A percentile compares a stretch with the other conserved stretches of the same genome.
phyloP scores from a whole-genome alignment of 2,329 filamentous ascomycete species.

The Pseudogymnoascus sp. region DNA sequence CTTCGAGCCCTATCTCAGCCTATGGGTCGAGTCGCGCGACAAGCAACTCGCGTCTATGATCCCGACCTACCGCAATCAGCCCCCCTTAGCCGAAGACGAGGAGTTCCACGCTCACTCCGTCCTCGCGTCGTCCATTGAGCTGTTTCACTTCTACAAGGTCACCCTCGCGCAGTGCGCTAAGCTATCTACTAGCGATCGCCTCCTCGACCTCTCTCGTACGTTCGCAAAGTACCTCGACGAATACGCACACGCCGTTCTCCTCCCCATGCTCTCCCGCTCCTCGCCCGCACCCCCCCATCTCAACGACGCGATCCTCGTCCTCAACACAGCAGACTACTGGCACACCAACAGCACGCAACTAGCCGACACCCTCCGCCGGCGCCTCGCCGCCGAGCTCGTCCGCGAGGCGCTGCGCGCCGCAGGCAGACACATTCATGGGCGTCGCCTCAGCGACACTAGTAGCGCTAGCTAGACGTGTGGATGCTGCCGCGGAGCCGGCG shows the following conservation, averaged over 20 bases:
- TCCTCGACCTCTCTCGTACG: conserved; percentile 77
- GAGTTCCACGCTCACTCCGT: conserved; percentile 89
- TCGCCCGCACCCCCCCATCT: conserved; percentile 40
- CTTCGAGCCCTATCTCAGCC: conserved; percentile 91
- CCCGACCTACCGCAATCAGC: conserved; percentile 78
- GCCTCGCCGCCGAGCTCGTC: conserved; percentile 74
- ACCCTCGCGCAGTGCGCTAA: conserved; percentile 93
- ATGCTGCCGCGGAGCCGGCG: conserved; percentile 72
- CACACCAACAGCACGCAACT: conserved; percentile 87
- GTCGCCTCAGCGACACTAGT: conserved; percentile 85
- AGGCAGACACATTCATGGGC: conserved; percentile 91
- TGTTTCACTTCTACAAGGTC: conserved; percentile 95
- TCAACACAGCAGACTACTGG: conserved; percentile 98
- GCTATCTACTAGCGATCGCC: conserved; percentile 79
- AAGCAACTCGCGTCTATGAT: conserved; percentile 78
- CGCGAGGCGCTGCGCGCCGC: conserved; percentile 77
- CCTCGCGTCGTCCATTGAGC: conserved; percentile 86
- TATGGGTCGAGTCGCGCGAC: conserved; percentile 97
- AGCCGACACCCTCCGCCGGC: conserved; percentile 87
- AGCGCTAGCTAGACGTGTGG: conserved; percentile 75
- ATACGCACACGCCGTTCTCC: conserved; percentile 87
- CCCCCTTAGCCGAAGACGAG: conserved; percentile 74
- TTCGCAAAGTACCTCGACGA: conserved; percentile 92
- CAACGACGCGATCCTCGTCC: conserved; percentile 74
- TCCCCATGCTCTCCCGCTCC: conserved; percentile 56